Evolutionary conservation across 768 basidiomycete species (phyloP).

Genomic region (Boletus pseudopeckii): DNA sequence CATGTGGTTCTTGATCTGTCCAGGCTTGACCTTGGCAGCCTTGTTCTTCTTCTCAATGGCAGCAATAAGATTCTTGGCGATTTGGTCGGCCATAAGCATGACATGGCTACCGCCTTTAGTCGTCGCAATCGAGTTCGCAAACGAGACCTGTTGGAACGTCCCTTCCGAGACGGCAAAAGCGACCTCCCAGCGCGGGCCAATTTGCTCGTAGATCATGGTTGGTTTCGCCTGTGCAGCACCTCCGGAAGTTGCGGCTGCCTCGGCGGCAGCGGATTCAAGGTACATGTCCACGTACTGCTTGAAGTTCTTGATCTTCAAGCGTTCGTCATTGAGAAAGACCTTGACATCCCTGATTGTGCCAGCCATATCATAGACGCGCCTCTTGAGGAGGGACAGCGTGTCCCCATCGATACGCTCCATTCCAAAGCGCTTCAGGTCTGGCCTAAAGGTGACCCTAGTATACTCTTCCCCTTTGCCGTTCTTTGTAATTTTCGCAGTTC

Average conservation of each 20-base stretch:
- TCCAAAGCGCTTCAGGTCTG: slow-evolving; percentile 88
- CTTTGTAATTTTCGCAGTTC: slow-evolving; percentile 90
- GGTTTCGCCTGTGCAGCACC: slow-evolving; percentile 78
- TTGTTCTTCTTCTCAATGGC: slow-evolving; percentile 97
- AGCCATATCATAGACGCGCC: slow-evolving; percentile 95
- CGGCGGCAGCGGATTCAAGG: slow-evolving; percentile 69
- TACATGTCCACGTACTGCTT: slow-evolving; percentile 97
- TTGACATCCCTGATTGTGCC: slow-evolving; percentile 94
- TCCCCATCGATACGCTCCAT: slow-evolving; percentile 92
- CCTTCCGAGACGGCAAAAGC: slow-evolving; percentile 95
- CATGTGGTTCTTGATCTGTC: slow-evolving; percentile 96
- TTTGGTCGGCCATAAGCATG: slow-evolving; percentile 75
- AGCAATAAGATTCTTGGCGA: slow-evolving; percentile 79
- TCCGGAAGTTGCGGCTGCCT: slow-evolving; percentile 64
- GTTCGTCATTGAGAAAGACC: slow-evolving; percentile 89
- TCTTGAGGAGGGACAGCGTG: slow-evolving; percentile 81
- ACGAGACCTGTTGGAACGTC: slow-evolving; percentile 89
- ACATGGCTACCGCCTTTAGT: slow-evolving; percentile 97
- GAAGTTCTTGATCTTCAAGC: slow-evolving; percentile 91
- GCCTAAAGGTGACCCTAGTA: slow-evolving; percentile 89
- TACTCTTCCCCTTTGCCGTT: slow-evolving; percentile 85
- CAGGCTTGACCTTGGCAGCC: slow-evolving; percentile 87
- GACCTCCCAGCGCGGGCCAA: slow-evolving; percentile 87
- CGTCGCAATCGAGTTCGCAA: slow-evolving; percentile 96
- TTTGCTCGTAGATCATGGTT: slow-evolving; percentile 76